Evolutionary conservation across 2,329 filamentous ascomycete genomes (phyloP), one percentile per base, ranked within the genome.

Genomic region (Paecilomyces variotii): DNA sequence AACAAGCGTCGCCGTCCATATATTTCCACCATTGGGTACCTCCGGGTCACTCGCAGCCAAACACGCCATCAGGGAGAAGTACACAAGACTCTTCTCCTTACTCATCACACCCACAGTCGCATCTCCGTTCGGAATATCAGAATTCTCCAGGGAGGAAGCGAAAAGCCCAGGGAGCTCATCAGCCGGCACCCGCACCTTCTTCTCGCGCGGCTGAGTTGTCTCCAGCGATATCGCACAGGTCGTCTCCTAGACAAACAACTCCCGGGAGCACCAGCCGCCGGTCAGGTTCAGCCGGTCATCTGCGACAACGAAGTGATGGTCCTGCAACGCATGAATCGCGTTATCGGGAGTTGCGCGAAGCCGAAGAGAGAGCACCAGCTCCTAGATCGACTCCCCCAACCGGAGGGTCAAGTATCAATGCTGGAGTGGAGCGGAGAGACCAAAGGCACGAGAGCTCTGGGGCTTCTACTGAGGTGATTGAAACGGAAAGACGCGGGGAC

Each of bases 11-110:
- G 49, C 86, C 88, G 0, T 88, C 87, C 25, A 89, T 96, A 54
- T 94, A 90, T 73, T 96, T 96, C 72, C 90, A 96, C 70, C 90
- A 96, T 71, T 96, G 91, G 91, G 89, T 93, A 60, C 91, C 91
- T 53, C 91, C 91, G 12, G 83, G 62, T 82, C 89, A 73, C 63
- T 81, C 82, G 60, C 86, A 88, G 70, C 87, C 88, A 61, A 84
- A 83, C 68, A 88, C 88, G 62, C 87, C 89, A 68, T 87, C 88
- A 78, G 86, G 87, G 84, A 87, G 84, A 56, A 85, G 85, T 79
- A 74, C 83, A 78, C 78, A 78, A 72, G 73, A 78, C 61, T 77
- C 72, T 65, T 77, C 72, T 65, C 74, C 73, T 56, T 69, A 73
- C 65, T 70, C 72, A 66, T 76, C 80, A 73, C 76, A 67, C 61